These are phyloP conservation scores for Colletotrichum simmondsii DNA, from an alignment of 2,329 filamentous ascomycete genomes.

Conservation along the genomic window DNA sequence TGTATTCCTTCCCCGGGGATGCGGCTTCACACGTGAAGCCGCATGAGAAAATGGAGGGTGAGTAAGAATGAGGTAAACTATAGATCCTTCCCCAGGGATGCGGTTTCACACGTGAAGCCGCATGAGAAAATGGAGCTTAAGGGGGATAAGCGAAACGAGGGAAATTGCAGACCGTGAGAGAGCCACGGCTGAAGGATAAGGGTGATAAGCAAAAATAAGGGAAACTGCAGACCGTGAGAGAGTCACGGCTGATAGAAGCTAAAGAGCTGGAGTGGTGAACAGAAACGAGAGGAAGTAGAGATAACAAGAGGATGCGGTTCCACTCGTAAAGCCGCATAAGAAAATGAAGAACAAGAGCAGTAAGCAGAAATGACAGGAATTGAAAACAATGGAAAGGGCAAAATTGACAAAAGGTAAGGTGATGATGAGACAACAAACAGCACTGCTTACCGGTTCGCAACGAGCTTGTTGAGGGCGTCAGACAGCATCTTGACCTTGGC, in stretches of 20 bases:
- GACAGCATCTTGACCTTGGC: not conserved
- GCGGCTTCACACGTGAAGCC: not conserved
- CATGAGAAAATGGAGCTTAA: not conserved
- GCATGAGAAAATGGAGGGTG: not conserved
- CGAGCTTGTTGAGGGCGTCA: not conserved
- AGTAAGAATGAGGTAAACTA: not conserved
- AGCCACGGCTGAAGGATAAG: too few species aligned
- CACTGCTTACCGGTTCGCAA: not conserved
- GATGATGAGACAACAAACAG: not conserved
- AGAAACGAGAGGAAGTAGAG: not conserved
- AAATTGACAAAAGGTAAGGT: not conserved
- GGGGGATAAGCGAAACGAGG: not conserved
- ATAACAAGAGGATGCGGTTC: not conserved
- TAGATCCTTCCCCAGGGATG: not conserved
- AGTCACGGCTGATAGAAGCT: too few species aligned
- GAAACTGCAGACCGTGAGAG: not conserved
- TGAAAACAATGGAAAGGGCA: not conserved
- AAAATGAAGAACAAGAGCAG: not conserved
- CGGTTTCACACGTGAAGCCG: not conserved
- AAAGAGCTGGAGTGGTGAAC: too few species aligned
- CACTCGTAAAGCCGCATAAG: too few species aligned
- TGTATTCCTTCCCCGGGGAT: not conserved
- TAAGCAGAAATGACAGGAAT: not conserved
- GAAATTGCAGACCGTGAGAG: not conserved
- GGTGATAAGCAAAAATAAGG: not conserved